Base-by-base conservation (phyloP, 2,329 filamentous ascomycete genomes). In the Acarospora socialis region DNA sequence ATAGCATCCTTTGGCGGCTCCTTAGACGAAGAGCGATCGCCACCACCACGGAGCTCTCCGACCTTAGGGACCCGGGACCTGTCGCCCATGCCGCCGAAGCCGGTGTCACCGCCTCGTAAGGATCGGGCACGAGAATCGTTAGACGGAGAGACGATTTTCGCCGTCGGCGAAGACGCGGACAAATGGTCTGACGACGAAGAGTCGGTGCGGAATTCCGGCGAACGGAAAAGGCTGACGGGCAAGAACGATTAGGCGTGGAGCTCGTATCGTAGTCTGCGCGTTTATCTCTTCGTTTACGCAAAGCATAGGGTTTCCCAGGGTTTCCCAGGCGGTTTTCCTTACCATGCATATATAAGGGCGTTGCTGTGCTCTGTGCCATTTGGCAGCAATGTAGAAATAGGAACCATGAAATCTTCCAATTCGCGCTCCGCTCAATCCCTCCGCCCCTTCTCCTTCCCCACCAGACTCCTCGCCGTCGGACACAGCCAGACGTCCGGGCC, bases 111-210 rank as follows among this genome's bases (percentile, higher is more conserved):
- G 35, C 55, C 48, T 42, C 60, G 15, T 60, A 66, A 28, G 63
- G n/a, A n/a, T n/a, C n/a, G n/a, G n/a, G n/a, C 68, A 36, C 54
- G 70, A 45, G 63, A 77, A 38, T 77, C 72, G 30, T 59, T 81
- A 20, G 86, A 95, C 40, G 84, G 84, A 7, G 90, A 95, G 59
- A 93, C 86, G 0, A 92, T 95, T 40, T 95, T 95, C 48, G 87
- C 87, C 1, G 81, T 95, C 7, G 87, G 84, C 7, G 73, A 74
- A 33, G 86, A 92, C 46, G 78, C 79, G 34, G 83, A 90, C 49
- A 82, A 77, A 50, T 87, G 84, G 65, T 83, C 78, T 10, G 81
- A 82, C 35, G 77, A 81, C 34, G 79, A 77, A 13, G 52, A 57
- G 36, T 59, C 52, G 19, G 58, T 50, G 33, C 56, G 55, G 26